These are phyloP conservation scores for Aspergillus floridensis DNA, from an alignment of 2,329 filamentous ascomycete species.

Conservation along the genomic window DNA sequence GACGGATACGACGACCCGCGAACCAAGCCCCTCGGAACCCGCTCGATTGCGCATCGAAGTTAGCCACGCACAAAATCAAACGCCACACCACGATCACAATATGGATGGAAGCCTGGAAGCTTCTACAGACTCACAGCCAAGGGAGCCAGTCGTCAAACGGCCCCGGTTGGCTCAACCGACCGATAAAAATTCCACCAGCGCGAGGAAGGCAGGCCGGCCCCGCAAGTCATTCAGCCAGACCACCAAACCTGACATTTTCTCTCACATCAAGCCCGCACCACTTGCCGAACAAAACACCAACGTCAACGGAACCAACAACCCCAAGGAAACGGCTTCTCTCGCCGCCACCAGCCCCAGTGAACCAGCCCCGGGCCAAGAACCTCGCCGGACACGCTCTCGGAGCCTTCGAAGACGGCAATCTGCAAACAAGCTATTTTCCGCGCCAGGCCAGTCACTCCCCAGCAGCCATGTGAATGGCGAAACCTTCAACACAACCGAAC, in stretches of 20 bases:
- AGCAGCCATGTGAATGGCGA: neutral
- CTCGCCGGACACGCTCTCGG: constrained; percentile 10
- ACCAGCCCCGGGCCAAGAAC: constrained; percentile 3
- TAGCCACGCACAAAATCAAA: constrained; percentile 9
- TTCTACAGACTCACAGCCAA: constrained; percentile 6
- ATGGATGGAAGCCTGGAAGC: neutral
- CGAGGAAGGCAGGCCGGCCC: constrained; percentile 25
- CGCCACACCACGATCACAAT: constrained; percentile 2
- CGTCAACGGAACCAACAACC: constrained; percentile 3
- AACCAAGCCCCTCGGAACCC: constrained; percentile 9
- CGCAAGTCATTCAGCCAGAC: constrained; percentile 27
- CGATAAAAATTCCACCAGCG: constrained; percentile 8
- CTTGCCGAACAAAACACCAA: constrained; percentile 19
- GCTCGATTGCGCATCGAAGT: constrained; percentile 18
- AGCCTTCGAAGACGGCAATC: constrained; percentile 14
- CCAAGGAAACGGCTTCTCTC: constrained; percentile 11
- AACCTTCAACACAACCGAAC: neutral
- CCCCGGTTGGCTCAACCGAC: constrained; percentile 25
- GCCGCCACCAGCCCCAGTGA: constrained; percentile 15
- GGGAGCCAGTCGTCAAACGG: constrained; percentile 30
- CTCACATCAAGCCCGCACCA: constrained; percentile 16
- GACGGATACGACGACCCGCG: constrained; percentile 4
- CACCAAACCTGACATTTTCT: constrained; percentile 10
- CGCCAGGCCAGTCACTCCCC: neutral
- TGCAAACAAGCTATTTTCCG: neutral